Evolutionary conservation across 495 filamentous ascomycete species (phyloP).

Genomic region (Jackrogersella minutella): DNA sequence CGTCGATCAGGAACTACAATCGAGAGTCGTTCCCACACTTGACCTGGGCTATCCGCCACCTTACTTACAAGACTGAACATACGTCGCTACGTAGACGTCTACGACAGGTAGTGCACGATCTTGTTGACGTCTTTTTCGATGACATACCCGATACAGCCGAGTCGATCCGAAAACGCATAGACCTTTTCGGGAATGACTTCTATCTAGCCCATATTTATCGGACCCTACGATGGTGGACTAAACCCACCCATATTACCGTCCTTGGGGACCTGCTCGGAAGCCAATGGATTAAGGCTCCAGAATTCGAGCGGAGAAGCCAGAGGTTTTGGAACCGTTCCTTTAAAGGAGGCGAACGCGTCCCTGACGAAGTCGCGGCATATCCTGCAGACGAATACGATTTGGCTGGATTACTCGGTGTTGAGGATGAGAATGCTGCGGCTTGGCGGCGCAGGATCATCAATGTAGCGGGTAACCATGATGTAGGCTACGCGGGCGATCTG

Average conservation of each 20-base stretch:
- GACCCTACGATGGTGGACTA: slow-evolving; percentile 79
- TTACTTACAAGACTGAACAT: slow-evolving; percentile 53
- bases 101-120: slow-evolving; percentile 56
- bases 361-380: slow-evolving; percentile 64
- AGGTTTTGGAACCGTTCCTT: slow-evolving; percentile 89
- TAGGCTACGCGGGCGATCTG: slow-evolving; percentile 94
- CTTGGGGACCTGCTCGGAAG: slow-evolving; percentile 94
- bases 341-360: slow-evolving; percentile 68
- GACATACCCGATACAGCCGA: slow-evolving; percentile 71
- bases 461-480: slow-evolving; percentile 92
- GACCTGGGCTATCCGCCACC: slow-evolving; percentile 59
- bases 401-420: slow-evolving; percentile 57
- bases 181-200: slow-evolving; percentile 91
- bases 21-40: slow-evolving; percentile 68
- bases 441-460: slow-evolving; percentile 86
- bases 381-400: slow-evolving; percentile 60
- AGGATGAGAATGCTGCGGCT: slow-evolving; percentile 51
- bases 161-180: slow-evolving; percentile 77
- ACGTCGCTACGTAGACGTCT: slow-evolving; percentile 55
- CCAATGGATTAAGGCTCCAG: slow-evolving; percentile 88
- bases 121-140: slow-evolving; percentile 62
- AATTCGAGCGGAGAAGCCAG: slow-evolving; percentile 74
- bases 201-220: slow-evolving; percentile 94
- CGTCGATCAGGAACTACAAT: slow-evolving; percentile 71
- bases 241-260: slow-evolving; percentile 87